phyloP scores from a whole-genome alignment of 768 basidiomycete species.

The Rhodocollybia butyracea region DNA sequence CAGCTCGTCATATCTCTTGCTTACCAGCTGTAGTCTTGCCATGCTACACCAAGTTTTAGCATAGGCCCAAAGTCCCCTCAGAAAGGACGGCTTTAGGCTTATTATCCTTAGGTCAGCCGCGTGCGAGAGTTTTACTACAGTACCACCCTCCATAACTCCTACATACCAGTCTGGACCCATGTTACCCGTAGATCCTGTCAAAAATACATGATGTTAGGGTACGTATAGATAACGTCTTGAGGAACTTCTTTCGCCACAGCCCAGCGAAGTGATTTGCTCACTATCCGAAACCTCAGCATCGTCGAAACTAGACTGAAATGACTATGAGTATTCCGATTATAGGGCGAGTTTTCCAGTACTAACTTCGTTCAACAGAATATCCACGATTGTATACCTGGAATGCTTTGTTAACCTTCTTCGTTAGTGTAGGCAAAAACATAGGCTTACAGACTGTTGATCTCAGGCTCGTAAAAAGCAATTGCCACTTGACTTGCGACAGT shows the following conservation, averaged over 20 bases:
- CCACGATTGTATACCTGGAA: background rate
- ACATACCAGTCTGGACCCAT: constrained; percentile 24
- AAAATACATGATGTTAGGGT: constrained; percentile 13
- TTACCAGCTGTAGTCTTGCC: too few relatives aligned
- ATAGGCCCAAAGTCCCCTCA: too few relatives aligned
- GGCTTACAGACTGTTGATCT: constrained; percentile 44
- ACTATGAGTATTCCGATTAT: background rate
- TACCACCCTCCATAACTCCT: constrained; percentile 9
- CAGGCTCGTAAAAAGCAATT: constrained; percentile 36
- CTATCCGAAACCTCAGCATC: background rate
- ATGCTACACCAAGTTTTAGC: too few relatives aligned
- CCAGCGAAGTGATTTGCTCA: background rate
- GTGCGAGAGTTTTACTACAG: too few relatives aligned
- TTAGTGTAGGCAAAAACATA: background rate
- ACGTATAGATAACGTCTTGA: background rate
- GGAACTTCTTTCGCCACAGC: background rate
- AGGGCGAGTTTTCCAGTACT: background rate
- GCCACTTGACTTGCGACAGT: constrained; percentile 44
- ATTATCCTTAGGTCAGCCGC: too few relatives aligned
- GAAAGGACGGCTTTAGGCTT: too few relatives aligned
- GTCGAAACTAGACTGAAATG: background rate
- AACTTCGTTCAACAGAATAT: background rate
- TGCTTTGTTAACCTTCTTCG: background rate
- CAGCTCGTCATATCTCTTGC: too few relatives aligned
- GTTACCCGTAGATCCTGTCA: constrained; percentile 32